Evolutionary conservation across 805 yeast genomes (phyloP), one percentile per base, ranked within the genome.

Genomic region (Ogataea siamensis): DNA sequence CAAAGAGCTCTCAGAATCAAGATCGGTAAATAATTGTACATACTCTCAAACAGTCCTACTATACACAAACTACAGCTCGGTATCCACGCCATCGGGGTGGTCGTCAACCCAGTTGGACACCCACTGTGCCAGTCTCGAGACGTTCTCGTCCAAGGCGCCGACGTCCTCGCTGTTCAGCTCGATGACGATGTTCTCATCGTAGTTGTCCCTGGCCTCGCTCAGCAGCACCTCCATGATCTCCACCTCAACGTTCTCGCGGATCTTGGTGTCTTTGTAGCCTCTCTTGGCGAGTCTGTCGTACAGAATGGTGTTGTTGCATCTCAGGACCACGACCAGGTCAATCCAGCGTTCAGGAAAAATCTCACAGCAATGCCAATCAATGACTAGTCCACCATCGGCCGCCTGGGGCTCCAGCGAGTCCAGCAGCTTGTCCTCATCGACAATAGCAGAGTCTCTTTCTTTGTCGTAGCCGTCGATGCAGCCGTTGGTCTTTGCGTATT

Each of bases 351-450:
- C 98, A 1, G 98, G 98, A 57, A 93, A 91, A 14, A 87, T 76
- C 55, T 93, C 99, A 63, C 95, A 87, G 30, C 91, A 93, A 59
- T 93, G 99, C 99, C 99, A 93, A 62, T 93, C 99, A 9, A 93
- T 71, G 7, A 93, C 68, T n/a, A 73, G 70, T 1, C 94, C 95
- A n/a, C 99, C 99, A 46, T 77, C 68, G 37, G 82, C 83, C 33
- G 89, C 67, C 26, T 82, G 74, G 5, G 82, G 80, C 59, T 89
- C 96, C 34, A 93, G 62, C 16, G 76, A 76, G 58, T 93, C 98
- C 41, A 88, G 63, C 10, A 91, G 67, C 57, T 78, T 81, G 55
- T 93, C 98, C 54, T 91, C 99, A 63, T 93, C 96, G 5, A 91
- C 96, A 27, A 91, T 86, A 34, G 82, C 76, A 2, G 94, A 78